Conservation (phyloP, 495 filamentous ascomycete species). For the Aspergillus wentii region DNA sequence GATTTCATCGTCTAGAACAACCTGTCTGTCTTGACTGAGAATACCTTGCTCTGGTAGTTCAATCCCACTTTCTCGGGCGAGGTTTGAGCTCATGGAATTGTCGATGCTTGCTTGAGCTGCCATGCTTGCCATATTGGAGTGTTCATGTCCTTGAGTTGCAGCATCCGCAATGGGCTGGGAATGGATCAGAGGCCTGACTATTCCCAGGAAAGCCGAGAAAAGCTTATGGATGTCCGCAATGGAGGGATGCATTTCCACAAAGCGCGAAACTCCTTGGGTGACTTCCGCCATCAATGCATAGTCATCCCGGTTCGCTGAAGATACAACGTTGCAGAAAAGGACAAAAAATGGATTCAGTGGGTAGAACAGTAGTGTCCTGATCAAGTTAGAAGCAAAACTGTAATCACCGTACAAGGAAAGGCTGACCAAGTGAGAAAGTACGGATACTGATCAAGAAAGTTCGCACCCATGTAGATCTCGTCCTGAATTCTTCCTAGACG, state of each 20-base stretch:
- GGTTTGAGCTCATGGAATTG: no score
- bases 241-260: slow-evolving; percentile 16
- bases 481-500: slow-evolving; percentile 20
- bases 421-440: slow-evolving; percentile 29
- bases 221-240: slow-evolving; percentile 24
- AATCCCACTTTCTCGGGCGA: no score
- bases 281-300: slow-evolving; percentile 24
- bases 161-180: no score
- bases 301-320: slow-evolving; percentile 23
- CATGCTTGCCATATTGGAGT: no score
- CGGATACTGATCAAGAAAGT: slow-evolving; percentile 19
- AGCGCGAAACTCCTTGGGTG: slow-evolving; percentile 22
- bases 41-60: no score
- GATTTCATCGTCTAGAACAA: no score
- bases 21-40: no score
- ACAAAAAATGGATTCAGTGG: slow-evolving; percentile 29
- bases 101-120: no score
- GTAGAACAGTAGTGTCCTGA: slow-evolving; percentile 29
- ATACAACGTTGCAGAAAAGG: slow-evolving; percentile 30
- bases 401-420: no score
- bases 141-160: no score
- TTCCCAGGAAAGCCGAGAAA: slow-evolving; percentile 25
- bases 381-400: not conserved
- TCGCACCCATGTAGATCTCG: slow-evolving; percentile 10
- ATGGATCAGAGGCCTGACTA: no score